Evolutionary conservation across 768 basidiomycete species (phyloP).

Genomic region (Tylopilus vinaceipallidus): DNA sequence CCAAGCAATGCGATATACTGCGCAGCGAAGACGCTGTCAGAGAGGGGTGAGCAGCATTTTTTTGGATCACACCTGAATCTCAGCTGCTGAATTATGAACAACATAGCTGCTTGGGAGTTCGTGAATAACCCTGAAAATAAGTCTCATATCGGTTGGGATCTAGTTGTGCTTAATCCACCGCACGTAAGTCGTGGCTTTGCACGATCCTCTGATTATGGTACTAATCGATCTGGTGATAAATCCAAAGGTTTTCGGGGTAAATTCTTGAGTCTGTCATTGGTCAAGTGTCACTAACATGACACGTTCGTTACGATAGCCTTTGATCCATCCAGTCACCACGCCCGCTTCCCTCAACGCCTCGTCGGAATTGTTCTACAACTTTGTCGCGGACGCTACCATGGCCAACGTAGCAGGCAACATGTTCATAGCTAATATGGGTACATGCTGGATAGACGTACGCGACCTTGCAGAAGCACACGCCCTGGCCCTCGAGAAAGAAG

Average conservation of each 20-base stretch:
- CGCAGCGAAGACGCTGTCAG: slow-evolving; percentile 66
- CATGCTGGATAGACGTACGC: slow-evolving; percentile 49
- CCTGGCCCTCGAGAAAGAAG: slow-evolving; percentile 47
- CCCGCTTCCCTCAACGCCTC: slow-evolving; percentile 41
- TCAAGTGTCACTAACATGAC: background rate
- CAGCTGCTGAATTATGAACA: background rate
- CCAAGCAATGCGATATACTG: slow-evolving; percentile 42
- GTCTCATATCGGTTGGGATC: slow-evolving; percentile 34
- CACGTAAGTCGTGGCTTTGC: slow-evolving; percentile 22
- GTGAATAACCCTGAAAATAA: slow-evolving; percentile 31
- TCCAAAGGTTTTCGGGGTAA: slow-evolving; percentile 30
- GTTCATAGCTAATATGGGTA: slow-evolving; percentile 21
- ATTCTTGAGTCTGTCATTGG: background rate
- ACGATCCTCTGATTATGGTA: background rate
- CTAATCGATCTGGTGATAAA: background rate
- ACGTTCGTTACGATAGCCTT: slow-evolving; percentile 30
- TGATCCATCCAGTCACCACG: slow-evolving; percentile 39
- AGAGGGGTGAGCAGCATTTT: slow-evolving; percentile 40
- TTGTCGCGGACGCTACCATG: slow-evolving; percentile 25
- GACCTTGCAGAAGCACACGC: slow-evolving; percentile 56
- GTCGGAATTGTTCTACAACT: slow-evolving; percentile 32
- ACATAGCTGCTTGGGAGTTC: slow-evolving; percentile 49
- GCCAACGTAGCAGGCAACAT: slow-evolving; percentile 23
- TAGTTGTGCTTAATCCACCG: slow-evolving; percentile 41
- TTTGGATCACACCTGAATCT: background rate